These are phyloP conservation scores for Tricholoma hemisulphureum DNA, from an alignment of 768 basidiomycete genomes.

Conservation along the genomic window DNA sequence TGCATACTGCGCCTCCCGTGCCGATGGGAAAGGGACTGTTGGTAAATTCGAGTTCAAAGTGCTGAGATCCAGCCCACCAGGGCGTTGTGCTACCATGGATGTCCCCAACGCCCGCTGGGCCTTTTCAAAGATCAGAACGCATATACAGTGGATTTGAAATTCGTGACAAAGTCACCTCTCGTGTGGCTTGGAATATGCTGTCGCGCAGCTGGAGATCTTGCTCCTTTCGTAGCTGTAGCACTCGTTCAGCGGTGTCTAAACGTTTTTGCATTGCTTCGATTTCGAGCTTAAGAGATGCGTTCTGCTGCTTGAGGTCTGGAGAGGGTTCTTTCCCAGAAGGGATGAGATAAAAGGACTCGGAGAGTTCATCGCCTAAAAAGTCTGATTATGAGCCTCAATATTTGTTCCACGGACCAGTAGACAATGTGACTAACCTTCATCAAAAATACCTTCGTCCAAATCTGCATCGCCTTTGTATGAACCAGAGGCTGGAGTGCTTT, in stretches of 20 bases:
- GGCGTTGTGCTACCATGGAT: conserved; percentile 55
- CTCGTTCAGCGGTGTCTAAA: conserved; percentile 58
- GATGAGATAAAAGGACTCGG: conserved; percentile 78
- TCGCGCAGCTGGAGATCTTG: conserved; percentile 80
- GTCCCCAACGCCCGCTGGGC: conserved; percentile 79
- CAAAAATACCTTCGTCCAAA: conserved; percentile 61
- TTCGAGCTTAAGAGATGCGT: conserved; percentile 59
- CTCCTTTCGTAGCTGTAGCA: conserved; percentile 68
- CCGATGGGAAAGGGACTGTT: conserved; percentile 47
- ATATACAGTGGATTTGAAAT: conserved; percentile 1
- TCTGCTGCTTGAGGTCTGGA: conserved; percentile 62
- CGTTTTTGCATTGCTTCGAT: conserved; percentile 55
- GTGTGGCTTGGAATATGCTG: conserved; percentile 68
- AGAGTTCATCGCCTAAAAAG: conserved; percentile 58
- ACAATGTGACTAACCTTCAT: conserved; percentile 53
- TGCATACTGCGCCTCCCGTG: conserved; percentile 53
- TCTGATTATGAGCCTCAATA: conserved; percentile 5
- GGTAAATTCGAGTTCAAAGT: conserved; percentile 59
- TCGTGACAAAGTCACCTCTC: conserved; percentile 46
- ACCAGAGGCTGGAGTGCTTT: conserved; percentile 12
- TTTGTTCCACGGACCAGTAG: not conserved
- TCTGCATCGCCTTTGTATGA: conserved; percentile 40
- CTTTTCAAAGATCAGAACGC: conserved; percentile 34
- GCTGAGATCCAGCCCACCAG: conserved; percentile 50
- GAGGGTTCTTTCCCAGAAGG: conserved; percentile 59